These are phyloP conservation scores for Syzygium syzygioides DNA, from an alignment of 441 rosid genomes.

Conservation along the genomic window DNA sequence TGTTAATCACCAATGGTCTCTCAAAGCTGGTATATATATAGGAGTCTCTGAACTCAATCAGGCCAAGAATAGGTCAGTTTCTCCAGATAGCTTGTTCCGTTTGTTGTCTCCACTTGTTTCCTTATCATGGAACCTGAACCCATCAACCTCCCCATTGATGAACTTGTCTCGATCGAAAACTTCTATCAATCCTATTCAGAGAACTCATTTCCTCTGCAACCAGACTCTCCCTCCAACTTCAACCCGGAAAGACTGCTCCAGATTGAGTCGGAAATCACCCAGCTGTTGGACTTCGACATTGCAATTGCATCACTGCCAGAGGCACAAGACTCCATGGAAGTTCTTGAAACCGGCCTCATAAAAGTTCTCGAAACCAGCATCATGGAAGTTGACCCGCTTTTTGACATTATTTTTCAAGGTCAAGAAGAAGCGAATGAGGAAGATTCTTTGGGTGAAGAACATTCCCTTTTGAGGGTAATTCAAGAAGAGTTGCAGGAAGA, in stretches of 20 bases:
- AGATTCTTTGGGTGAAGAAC: not conserved
- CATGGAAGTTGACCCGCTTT: not conserved
- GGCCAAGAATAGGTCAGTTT: not conserved
- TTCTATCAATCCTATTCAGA: not conserved
- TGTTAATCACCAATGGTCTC: not conserved
- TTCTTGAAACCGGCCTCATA: not conserved
- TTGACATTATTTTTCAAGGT: not conserved
- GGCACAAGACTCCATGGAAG: not conserved
- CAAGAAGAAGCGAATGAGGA: not conserved
- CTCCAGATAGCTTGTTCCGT: not conserved
- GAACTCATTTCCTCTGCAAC: not conserved
- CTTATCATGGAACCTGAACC: not conserved
- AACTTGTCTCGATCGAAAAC: not conserved
- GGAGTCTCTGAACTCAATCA: not conserved
- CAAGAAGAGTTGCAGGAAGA: constrained; percentile 7
- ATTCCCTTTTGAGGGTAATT: not conserved
- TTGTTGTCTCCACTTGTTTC: not conserved
- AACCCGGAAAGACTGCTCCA: not conserved
- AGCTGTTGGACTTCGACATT: not conserved
- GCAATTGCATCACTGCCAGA: not conserved
- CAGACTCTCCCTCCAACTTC: not conserved
- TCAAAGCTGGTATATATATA: not conserved
- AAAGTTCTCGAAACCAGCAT: not conserved
- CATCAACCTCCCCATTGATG: not conserved
- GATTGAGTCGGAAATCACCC: not conserved